Conservation (phyloP, 2,329 filamentous ascomycete genomes). For the Fusarium sp. region DNA sequence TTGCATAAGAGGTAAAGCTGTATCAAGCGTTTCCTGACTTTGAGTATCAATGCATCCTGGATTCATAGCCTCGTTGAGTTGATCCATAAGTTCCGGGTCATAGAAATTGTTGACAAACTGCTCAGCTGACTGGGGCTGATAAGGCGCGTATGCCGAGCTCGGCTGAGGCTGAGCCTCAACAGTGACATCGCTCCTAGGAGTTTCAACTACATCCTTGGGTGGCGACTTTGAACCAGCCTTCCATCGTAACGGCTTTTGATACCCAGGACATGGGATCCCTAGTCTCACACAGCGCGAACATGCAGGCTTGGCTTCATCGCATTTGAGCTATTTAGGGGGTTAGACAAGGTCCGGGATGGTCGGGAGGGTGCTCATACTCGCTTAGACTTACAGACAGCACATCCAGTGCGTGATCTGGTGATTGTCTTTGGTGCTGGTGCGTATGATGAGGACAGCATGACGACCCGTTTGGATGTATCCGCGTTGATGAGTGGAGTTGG, state of each 20-base stretch:
- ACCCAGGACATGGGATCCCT: slow-evolving; percentile 41
- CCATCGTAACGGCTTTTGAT: slow-evolving; percentile 40
- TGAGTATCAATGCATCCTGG: slow-evolving; percentile 5
- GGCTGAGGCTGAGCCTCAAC: slow-evolving; percentile 8
- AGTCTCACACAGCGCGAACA: slow-evolving; percentile 42
- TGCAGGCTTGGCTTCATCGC: slow-evolving; percentile 36
- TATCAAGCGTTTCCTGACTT: slow-evolving; percentile 10
- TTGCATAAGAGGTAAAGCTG: slow-evolving; percentile 30
- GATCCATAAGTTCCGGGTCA: slow-evolving; percentile 24
- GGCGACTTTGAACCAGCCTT: slow-evolving; percentile 22
- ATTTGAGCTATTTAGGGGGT: slow-evolving; percentile 37
- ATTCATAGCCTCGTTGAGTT: slow-evolving; percentile 24
- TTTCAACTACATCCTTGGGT: slow-evolving; percentile 5
- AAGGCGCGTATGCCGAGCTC: slow-evolving; percentile 13
- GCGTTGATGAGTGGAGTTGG: slow-evolving; percentile 37
- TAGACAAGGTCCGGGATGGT: not conserved
- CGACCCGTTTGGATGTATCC: slow-evolving; percentile 22
- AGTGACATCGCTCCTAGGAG: slow-evolving; percentile 10
- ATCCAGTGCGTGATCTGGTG: slow-evolving; percentile 40
- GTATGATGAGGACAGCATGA: slow-evolving; percentile 25
- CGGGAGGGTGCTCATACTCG: slow-evolving; percentile 20
- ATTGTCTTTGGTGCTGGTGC: slow-evolving; percentile 37
- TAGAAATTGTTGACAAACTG: slow-evolving; percentile 25
- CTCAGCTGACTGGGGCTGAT: slow-evolving; percentile 9
- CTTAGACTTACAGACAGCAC: slow-evolving; percentile 42